Evolutionary conservation across 306 rosid genomes (phyloP), one percentile per base, ranked within the genome.

Genomic region (Chamaecrista fasciculata): DNA sequence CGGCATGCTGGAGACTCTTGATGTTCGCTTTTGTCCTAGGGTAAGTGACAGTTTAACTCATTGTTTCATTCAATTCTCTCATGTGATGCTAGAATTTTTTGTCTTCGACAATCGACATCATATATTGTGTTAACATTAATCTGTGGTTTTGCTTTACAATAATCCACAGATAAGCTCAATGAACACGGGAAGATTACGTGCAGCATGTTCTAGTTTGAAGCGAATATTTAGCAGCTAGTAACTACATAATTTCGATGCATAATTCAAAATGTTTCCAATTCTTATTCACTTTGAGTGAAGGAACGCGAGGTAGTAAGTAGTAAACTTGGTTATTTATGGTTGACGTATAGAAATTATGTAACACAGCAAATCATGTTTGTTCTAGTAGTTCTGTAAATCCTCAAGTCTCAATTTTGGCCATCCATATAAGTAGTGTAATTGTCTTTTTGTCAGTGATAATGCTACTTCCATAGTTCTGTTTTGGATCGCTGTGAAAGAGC

Each of bases 11-110:
- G 99, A 95, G 83, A 95, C 97, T n/a, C 92, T 95, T 29, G 99
- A 95, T 67, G 93, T 95, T 57, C 97, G 99, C 79, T 84, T 81
- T 62, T 95, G 99, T 89, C 99, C 85, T 0, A 95, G 89, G 95
- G 99, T 89, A 20, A 63, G 82, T n/a, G n/a, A n/a, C n/a, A 47
- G 11, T 64, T 44, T 60, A 28, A 56, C 48, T 53, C 53, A 3
- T 42, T 18, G 4, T 15, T 14, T 33, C n/a, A 18, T 18, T 58
- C 3, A 55, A 11, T 79, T 52, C 65, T 58, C 23, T 49, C 18
- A 4, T 47, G n/a, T n/a, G n/a, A n/a, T n/a, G n/a, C n/a, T n/a
- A n/a, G n/a, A n/a, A n/a, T n/a, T n/a, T n/a, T n/a, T n/a, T n/a
- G n/a, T n/a, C n/a, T n/a, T n/a, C n/a, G n/a, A n/a, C n/a, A n/a